Evolutionary conservation across 2,329 filamentous ascomycete species (phyloP).

Genomic region (Aciculosporium take): DNA sequence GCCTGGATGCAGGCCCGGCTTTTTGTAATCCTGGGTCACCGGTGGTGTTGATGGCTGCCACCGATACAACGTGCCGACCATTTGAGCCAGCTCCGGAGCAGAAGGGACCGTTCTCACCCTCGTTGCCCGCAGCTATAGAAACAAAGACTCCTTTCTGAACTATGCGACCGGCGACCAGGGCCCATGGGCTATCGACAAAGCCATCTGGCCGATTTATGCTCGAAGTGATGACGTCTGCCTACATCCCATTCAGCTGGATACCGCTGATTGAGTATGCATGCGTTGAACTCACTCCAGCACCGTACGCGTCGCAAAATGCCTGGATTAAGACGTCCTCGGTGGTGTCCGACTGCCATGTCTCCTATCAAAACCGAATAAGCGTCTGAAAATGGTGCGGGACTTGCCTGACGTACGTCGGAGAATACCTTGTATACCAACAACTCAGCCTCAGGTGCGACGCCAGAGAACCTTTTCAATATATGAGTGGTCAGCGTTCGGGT

Average conservation of each 20-base stretch:
- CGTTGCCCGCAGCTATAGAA: constrained; percentile 37
- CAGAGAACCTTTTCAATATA: constrained; percentile 20
- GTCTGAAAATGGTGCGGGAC: no score
- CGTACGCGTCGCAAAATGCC: constrained; percentile 22
- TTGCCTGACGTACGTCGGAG: constrained; percentile 15
- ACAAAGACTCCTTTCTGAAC: constrained; percentile 32
- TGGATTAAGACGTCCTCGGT: constrained; percentile 22
- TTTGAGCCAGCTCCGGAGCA: constrained; percentile 22
- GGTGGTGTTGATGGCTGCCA: constrained; percentile 26
- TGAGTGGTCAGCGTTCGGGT: neutral
- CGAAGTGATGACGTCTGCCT: constrained; percentile 30
- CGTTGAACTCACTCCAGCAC: constrained; percentile 14
- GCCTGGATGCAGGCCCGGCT: constrained; percentile 12
- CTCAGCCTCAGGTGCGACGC: constrained; percentile 30
- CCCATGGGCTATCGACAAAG: constrained; percentile 28
- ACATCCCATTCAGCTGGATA: neutral
- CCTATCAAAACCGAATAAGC: neutral
- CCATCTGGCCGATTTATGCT: constrained; percentile 26
- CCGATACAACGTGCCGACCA: constrained; percentile 20
- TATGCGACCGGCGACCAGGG: constrained; percentile 25
- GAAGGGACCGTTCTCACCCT: constrained; percentile 33
- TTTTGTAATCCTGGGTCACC: constrained; percentile 24
- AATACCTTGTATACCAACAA: constrained; percentile 31
- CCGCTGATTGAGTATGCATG: neutral
- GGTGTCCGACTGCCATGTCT: constrained; percentile 8